Evolutionary conservation across 179 eudicot species (phyloP).

Genomic region (Camellia oleifera): DNA sequence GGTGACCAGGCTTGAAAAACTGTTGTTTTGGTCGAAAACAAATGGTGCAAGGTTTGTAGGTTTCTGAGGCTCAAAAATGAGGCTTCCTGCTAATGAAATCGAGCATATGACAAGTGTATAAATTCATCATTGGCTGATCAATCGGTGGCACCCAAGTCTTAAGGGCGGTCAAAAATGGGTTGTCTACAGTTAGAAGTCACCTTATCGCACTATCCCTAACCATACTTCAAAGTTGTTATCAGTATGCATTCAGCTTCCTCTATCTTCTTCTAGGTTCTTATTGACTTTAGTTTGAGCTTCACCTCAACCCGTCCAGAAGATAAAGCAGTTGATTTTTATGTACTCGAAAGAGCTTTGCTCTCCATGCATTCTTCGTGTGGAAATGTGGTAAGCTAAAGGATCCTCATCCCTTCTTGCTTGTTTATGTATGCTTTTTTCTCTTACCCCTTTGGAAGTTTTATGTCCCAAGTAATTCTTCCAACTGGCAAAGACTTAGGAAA

Average conservation of each 20-base stretch:
- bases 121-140: no score
- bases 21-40: no score
- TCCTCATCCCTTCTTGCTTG: background rate
- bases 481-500: background rate
- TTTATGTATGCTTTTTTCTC: background rate
- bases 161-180: no score
- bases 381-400: slow-evolving; percentile 58
- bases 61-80: no score
- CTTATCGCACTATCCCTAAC: background rate
- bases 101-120: no score
- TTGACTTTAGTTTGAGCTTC: slow-evolving; percentile 90
- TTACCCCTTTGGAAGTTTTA: background rate
- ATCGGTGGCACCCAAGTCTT: no score
- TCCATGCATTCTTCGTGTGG: slow-evolving; percentile 99
- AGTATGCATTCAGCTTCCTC: background rate
- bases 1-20: no score
- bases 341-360: slow-evolving; percentile 85
- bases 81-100: no score
- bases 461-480: background rate
- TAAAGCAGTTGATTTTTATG: slow-evolving; percentile 94
- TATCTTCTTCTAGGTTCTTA: slow-evolving; percentile 57
- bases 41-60: no score
- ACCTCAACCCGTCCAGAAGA: slow-evolving; percentile 92
- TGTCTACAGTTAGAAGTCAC: background rate
- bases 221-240: background rate